phyloP scores from a whole-genome alignment of 768 basidiomycete species.

The Clitopilus passeckerianus region DNA sequence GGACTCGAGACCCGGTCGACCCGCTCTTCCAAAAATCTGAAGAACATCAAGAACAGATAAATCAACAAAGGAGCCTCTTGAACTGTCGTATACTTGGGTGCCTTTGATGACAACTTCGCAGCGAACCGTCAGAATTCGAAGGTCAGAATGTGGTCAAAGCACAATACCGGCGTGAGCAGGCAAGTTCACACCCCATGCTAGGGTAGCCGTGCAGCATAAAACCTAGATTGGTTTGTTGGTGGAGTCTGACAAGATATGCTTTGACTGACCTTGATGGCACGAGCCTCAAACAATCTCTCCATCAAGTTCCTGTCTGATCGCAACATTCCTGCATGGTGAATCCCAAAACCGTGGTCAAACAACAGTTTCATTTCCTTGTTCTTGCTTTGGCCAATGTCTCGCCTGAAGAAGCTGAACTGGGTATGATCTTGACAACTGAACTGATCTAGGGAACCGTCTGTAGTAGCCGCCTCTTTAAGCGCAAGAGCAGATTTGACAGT shows the following conservation, averaged over 20 bases:
- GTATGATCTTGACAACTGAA: constrained; percentile 84
- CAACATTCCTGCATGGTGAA: constrained; percentile 98
- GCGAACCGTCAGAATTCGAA: no score
- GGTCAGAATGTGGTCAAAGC: no score
- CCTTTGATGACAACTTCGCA: constrained; percentile 88
- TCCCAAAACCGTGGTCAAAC: constrained; percentile 90
- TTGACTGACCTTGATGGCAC: constrained; percentile 75
- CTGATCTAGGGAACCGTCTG: constrained; percentile 68
- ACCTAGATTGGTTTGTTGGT: constrained; percentile 49
- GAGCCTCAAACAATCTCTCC: constrained; percentile 89
- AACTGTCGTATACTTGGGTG: constrained; percentile 92
- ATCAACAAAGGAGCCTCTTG: constrained; percentile 87
- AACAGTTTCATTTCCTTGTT: constrained; percentile 98
- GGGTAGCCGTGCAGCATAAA: constrained; percentile 94
- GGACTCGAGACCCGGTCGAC: constrained; percentile 78
- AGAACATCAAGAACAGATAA: constrained; percentile 93
- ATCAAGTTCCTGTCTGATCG: constrained; percentile 91
- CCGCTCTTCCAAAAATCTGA: constrained; percentile 97
- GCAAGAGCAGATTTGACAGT: constrained; percentile 89
- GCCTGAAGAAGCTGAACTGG: constrained; percentile 69
- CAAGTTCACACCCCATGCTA: constrained; percentile 99
- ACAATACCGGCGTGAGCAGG: constrained; percentile 88
- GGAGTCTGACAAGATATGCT: not conserved
- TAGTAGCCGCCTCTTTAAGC: constrained; percentile 69
- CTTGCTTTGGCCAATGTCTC: constrained; percentile 71